Conservation (phyloP, 2,329 filamentous ascomycete species). For the Pleurostoma richardsiae region DNA sequence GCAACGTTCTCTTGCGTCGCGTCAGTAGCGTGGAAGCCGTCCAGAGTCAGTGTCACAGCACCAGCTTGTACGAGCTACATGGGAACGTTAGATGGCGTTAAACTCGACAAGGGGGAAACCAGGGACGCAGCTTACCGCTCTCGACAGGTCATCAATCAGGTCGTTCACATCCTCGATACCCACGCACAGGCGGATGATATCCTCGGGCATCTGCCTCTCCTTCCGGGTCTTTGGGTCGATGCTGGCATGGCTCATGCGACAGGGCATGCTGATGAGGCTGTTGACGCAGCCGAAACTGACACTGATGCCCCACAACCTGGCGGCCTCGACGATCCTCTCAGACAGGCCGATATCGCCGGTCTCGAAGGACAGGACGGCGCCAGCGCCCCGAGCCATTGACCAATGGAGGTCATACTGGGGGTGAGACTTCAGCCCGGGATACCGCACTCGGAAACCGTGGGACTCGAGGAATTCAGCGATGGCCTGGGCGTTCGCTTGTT, state of each 20-base stretch:
- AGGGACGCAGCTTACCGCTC: constrained; percentile 64
- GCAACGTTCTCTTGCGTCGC: constrained; percentile 24
- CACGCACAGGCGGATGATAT: constrained; percentile 91
- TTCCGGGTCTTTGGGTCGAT: constrained; percentile 91
- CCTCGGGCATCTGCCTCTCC: constrained; percentile 90
- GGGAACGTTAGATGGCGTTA: neutral
- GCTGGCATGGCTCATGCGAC: constrained; percentile 98
- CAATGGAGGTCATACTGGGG: constrained; percentile 95
- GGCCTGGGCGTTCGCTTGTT: constrained; percentile 84
- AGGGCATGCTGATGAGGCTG: constrained; percentile 98
- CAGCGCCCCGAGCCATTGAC: constrained; percentile 90
- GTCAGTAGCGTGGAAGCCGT: constrained; percentile 66
- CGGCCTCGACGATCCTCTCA: constrained; percentile 90
- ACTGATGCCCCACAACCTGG: constrained; percentile 88
- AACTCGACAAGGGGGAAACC: neutral
- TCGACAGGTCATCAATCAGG: constrained; percentile 84
- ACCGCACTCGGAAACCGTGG: constrained; percentile 90
- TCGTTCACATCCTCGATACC: constrained; percentile 93
- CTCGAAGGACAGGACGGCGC: constrained; percentile 93
- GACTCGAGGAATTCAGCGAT: constrained; percentile 91
- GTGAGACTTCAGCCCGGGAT: constrained; percentile 89
- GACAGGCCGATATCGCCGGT: constrained; percentile 80
- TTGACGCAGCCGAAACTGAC: constrained; percentile 99
- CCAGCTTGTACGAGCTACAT: constrained; percentile 83
- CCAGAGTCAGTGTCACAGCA: constrained; percentile 79